These are phyloP conservation scores for Sporisorium iseilematis-ciliati DNA, from an alignment of 1,284 basidiomycete genomes.

Conservation along the genomic window DNA sequence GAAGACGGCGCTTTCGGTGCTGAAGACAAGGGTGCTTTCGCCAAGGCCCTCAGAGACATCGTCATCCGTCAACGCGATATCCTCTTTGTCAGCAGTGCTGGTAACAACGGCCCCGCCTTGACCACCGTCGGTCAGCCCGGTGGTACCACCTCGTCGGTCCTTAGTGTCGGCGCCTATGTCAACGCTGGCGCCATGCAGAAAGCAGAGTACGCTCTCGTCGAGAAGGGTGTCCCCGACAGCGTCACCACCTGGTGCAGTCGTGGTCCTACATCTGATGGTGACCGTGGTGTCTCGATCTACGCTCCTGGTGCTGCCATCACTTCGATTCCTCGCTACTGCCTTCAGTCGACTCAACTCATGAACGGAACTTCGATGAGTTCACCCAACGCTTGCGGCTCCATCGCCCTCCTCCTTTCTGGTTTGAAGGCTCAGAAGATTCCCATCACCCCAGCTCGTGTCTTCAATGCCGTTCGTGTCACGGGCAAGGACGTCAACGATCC, in stretches of 20 bases:
- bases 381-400: slow-evolving; percentile 67
- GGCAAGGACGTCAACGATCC: slow-evolving; percentile 68
- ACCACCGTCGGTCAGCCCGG: slow-evolving; percentile 69
- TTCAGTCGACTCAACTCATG: slow-evolving; percentile 68
- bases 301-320: slow-evolving; percentile 70
- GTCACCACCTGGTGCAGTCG: slow-evolving; percentile 70
- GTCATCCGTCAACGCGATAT: slow-evolving; percentile 66
- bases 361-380: slow-evolving; percentile 70
- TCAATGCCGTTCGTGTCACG: slow-evolving; percentile 67
- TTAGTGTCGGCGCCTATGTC: slow-evolving; percentile 70
- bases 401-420: slow-evolving; percentile 68
- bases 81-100: slow-evolving; percentile 66
- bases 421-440: slow-evolving; percentile 67
- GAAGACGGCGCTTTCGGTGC: slow-evolving; percentile 68
- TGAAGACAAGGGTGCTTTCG: slow-evolving; percentile 69
- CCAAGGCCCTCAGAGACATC: slow-evolving; percentile 58
- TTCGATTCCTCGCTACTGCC: slow-evolving; percentile 68
- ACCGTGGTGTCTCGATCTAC: slow-evolving; percentile 66
- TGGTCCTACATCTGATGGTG: slow-evolving; percentile 69
- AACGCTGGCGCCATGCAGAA: slow-evolving; percentile 69
- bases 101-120: slow-evolving; percentile 69
- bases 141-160: slow-evolving; percentile 66
- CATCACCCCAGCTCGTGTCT: slow-evolving; percentile 66
- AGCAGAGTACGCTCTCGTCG: slow-evolving; percentile 70
- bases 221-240: slow-evolving; percentile 64